Conservation (phyloP, 1,139 yeast genomes). For the Yamadazyma pseudoaaseri region DNA sequence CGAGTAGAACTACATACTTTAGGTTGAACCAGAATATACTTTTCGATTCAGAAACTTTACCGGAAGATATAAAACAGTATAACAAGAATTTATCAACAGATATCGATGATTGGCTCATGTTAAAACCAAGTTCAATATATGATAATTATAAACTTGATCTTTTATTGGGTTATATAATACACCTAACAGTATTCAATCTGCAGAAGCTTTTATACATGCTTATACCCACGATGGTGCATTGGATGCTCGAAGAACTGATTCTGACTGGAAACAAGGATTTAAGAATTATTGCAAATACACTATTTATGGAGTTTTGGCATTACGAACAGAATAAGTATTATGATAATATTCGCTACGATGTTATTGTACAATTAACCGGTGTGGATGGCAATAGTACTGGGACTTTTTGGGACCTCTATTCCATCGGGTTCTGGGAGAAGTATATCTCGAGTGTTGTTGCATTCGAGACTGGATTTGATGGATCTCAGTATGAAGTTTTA, state of each 20-base stretch:
- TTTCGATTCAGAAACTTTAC: conserved; percentile 32
- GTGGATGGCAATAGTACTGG: conserved; percentile 11
- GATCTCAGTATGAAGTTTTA: conserved; percentile 11
- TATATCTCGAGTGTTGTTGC: conserved; percentile 18
- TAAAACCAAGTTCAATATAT: conserved; percentile 27
- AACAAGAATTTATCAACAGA: conserved; percentile 28
- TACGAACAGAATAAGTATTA: conserved; percentile 16
- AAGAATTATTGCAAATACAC: conserved; percentile 10
- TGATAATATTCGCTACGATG: conserved; percentile 18
- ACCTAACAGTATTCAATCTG: conserved; percentile 35
- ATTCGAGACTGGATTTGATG: conserved; percentile 8
- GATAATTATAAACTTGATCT: conserved; percentile 22
- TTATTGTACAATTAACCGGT: conserved; percentile 19
- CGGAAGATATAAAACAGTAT: conserved; percentile 20
- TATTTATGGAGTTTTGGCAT: conserved; percentile 31
- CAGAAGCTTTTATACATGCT: conserved; percentile 26
- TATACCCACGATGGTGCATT: conserved; percentile 36
- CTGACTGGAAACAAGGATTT: conserved; percentile 3
- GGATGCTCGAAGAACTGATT: conserved; percentile 32
- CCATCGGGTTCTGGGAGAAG: conserved; percentile 31
- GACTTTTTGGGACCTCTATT: conserved; percentile 29
- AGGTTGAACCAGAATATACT: conserved; percentile 30
- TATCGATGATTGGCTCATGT: conserved; percentile 38
- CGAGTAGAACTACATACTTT: conserved; percentile 35
- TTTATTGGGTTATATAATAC: conserved; percentile 35